phyloP scores from a whole-genome alignment of 768 basidiomycete species.

The Tulasnella sp. region DNA sequence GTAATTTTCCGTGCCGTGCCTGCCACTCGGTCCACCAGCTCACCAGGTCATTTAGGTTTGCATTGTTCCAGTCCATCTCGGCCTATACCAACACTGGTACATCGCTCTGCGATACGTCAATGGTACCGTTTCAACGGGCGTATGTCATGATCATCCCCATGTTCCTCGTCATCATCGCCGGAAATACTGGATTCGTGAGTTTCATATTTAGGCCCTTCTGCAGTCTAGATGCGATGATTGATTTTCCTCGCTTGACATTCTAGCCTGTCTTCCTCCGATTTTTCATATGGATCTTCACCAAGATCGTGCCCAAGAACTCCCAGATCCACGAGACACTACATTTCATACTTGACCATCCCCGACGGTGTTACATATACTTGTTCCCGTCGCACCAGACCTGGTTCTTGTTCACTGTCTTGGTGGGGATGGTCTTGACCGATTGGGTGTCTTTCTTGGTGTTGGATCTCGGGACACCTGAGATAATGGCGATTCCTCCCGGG shows the following conservation, averaged over 20 bases:
- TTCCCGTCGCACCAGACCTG: conserved; percentile 93
- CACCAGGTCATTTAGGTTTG: conserved; percentile 50
- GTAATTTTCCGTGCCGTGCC: conserved; percentile 14
- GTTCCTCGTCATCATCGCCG: conserved; percentile 73
- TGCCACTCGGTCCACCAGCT: not conserved
- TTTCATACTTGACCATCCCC: conserved; percentile 91
- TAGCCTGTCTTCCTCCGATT: conserved; percentile 48
- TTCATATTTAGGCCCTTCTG: not conserved
- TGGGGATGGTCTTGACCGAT: conserved; percentile 65
- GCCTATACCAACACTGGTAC: conserved; percentile 85
- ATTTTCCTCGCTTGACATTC: not conserved
- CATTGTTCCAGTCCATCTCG: conserved; percentile 75
- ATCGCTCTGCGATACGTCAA: conserved; percentile 79
- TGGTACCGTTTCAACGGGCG: conserved; percentile 85
- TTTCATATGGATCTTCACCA: conserved; percentile 66
- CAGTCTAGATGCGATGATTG: not conserved
- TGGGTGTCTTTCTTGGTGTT: conserved; percentile 86
- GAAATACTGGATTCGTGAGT: conserved; percentile 90
- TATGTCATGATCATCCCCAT: conserved; percentile 71
- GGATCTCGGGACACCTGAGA: conserved; percentile 69
- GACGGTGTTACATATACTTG: conserved; percentile 80
- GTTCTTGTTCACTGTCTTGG: conserved; percentile 68
- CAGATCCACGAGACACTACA: conserved; percentile 68
- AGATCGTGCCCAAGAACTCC: conserved; percentile 51
- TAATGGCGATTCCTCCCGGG: conserved; percentile 61